Evolutionary conservation across 805 yeast genomes (phyloP), one percentile per base, ranked within the genome.

Genomic region (Sugiyamaella mastotermitis): DNA sequence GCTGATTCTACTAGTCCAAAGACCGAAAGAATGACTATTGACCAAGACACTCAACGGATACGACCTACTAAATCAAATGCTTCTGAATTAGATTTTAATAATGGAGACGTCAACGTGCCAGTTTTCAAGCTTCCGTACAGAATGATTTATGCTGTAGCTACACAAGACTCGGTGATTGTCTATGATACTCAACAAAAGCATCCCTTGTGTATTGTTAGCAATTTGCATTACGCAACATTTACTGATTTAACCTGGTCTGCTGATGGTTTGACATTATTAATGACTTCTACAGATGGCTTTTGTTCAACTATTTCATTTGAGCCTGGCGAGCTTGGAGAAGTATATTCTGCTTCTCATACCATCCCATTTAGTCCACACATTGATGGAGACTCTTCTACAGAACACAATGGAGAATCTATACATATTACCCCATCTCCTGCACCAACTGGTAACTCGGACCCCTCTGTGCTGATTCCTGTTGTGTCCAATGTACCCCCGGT

Each of bases 281-380:
- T 83, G 17, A 78, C 94, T 5, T 83, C 96, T 0, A 83, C 94
- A 0, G 98, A 92, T 58, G 97, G 97, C 14, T 90, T 87, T 57
- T 82, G 96, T 47, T 81, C 95, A 1, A 71, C 71, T 31, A 58
- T 88, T 1, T 58, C 65, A 5, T 72, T 86, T 33, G 71, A 71
- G 3, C 58, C 61, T 1, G 69, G 61, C 2, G 66, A 75, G 9
- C 65, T 85, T 23, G 95, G 95, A 1, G 65, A 52, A 13, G 39
- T 35, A 5, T 31, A 27, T 27, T 23, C 38, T 15, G 17, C 24
- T 3, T 31, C 23, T 18, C 3, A 13, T 24, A 22, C 26, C 39
- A 3, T 17, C n/a, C 8, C 18, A 27, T 8, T n/a, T 33, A 29
- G 23, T 11, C 9, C 37, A 10, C n/a, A 20, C 15, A 24, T 13